Evolutionary conservation across 352 stramenopile species (phyloP).

Genomic region (Plasmopara viticola): DNA sequence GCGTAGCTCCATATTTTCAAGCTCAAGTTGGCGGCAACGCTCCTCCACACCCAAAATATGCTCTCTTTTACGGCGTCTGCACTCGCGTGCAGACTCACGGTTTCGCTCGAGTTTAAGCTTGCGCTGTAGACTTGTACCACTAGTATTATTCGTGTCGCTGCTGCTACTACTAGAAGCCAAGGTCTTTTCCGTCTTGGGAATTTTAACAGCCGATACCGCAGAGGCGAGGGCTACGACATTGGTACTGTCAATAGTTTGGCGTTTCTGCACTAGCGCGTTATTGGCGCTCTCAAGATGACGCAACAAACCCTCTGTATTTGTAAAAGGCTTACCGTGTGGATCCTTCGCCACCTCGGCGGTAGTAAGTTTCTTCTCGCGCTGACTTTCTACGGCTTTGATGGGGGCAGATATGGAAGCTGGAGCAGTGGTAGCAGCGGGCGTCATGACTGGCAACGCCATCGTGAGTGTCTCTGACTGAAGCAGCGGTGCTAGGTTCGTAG

Average conservation of each 20-base stretch:
- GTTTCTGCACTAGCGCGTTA: conserved; percentile 58
- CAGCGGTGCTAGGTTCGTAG: conserved; percentile 16
- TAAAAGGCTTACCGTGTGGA: conserved; percentile 32
- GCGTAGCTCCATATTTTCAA: conserved; percentile 90
- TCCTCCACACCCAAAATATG: conserved; percentile 79
- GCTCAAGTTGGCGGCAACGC: conserved; percentile 73
- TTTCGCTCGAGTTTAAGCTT: conserved; percentile 90
- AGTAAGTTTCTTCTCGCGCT: conserved; percentile 51
- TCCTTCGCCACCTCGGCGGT: conserved; percentile 33
- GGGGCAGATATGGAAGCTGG: conserved; percentile 8
- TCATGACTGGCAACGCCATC: conserved; percentile 3
- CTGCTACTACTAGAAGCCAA: conserved; percentile 38
- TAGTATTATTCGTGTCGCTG: conserved; percentile 29
- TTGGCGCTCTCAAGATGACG: conserved; percentile 71
- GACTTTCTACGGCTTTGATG: conserved; percentile 21
- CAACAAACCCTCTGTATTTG: conserved; percentile 52
- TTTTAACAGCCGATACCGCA: conserved; percentile 15
- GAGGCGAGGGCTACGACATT: background rate
- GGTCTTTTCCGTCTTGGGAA: conserved; percentile 47
- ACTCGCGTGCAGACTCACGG: conserved; percentile 87
- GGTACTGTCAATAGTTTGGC: conserved; percentile 25
- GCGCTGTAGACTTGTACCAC: conserved; percentile 41
- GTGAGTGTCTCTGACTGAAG: conserved; percentile 25
- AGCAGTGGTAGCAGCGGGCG: conserved; percentile 10
- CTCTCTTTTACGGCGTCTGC: conserved; percentile 82